These are phyloP conservation scores for Populus nigra DNA, from an alignment of 345 rosid genomes.

Conservation along the genomic window DNA sequence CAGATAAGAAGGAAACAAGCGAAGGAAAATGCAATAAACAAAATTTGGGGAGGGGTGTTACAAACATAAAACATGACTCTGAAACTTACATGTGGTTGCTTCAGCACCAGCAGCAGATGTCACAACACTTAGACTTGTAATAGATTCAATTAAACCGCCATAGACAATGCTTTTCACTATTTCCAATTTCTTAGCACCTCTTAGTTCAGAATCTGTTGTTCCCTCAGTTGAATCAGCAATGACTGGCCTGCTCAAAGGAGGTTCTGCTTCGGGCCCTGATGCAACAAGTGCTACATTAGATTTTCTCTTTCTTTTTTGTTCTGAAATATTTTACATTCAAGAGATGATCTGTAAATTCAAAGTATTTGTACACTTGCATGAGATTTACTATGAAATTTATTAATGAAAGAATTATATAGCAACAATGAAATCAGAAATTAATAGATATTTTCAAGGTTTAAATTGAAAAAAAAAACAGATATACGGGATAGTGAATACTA, in stretches of 20 bases:
- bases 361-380: neutral
- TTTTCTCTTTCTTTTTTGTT: neutral
- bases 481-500: neutral
- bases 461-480: neutral
- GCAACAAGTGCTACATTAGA: neutral
- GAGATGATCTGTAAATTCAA: neutral
- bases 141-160: constrained; percentile 26
- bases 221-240: neutral
- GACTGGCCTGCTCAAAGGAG: neutral
- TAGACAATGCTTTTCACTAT: constrained; percentile 26
- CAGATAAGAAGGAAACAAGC: neutral
- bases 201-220: neutral
- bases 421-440: neutral
- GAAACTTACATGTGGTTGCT: constrained; percentile 17
- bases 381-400: neutral
- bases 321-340: neutral
- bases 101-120: constrained; percentile 25
- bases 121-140: constrained; percentile 22
- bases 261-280: neutral
- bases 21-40: neutral
- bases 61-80: too few relatives aligned
- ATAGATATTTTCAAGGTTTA: neutral
- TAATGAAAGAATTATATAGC: neutral
- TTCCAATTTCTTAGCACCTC: constrained; percentile 5
- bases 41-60: neutral